Evolutionary conservation across 192 early-diverging fungal genomes (phyloP).

Genomic region (Coemansia sp.): DNA sequence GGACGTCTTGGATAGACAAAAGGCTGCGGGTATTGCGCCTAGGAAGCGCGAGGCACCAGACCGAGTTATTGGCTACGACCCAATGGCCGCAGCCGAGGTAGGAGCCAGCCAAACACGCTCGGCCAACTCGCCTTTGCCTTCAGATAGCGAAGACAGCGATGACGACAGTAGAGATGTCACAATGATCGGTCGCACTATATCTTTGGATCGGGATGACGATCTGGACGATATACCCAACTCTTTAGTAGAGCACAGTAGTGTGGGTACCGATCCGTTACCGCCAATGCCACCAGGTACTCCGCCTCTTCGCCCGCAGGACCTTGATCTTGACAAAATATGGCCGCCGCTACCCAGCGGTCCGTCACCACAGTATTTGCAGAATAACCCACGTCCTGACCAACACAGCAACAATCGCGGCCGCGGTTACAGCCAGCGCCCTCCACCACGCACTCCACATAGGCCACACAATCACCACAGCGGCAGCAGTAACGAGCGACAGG

Average conservation of each 20-base stretch:
- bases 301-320: constrained; percentile 30
- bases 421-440: not conserved
- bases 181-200: not conserved
- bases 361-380: constrained; percentile 36
- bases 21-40: constrained; percentile 39
- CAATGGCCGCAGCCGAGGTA: constrained; percentile 24
- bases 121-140: not conserved
- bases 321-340: constrained; percentile 31
- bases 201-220: constrained; percentile 7
- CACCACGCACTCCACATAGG: not conserved
- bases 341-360: constrained; percentile 51
- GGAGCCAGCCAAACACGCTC: not conserved
- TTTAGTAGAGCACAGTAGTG: not conserved
- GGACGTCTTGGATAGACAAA: constrained; percentile 33
- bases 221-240: constrained; percentile 8
- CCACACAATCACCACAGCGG: not conserved
- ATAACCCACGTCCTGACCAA: constrained; percentile 1
- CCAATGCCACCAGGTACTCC: constrained; percentile 54
- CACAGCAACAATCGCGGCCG: not conserved
- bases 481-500: not conserved
- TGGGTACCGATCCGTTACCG: constrained; percentile 16
- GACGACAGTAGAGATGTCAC: not conserved
- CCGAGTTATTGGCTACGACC: constrained; percentile 38
- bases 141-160: constrained; percentile 11
- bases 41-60: not conserved